phyloP scores from a whole-genome alignment of 2,329 filamentous ascomycete genomes.

The Exophiala calicioides region DNA sequence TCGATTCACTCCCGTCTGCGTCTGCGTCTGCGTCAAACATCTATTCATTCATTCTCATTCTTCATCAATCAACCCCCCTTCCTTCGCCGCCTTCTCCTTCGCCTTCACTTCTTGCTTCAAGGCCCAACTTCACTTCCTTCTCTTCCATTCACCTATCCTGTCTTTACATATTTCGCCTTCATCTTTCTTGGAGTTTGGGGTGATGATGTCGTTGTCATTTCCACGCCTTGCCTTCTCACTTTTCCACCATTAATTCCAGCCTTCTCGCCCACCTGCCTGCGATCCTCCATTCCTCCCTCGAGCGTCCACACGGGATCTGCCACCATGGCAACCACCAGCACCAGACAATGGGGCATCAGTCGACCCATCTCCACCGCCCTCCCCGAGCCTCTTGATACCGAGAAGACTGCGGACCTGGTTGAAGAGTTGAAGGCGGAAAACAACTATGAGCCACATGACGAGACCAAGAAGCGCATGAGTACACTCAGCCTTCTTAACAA shows the following conservation, averaged over 20 bases:
- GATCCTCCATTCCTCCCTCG: not conserved
- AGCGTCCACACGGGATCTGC: not conserved
- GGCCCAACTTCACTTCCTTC: slow-evolving; percentile 13
- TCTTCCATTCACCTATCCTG: slow-evolving; percentile 7
- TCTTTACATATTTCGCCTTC: slow-evolving; percentile 19
- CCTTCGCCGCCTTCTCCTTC: too few species aligned
- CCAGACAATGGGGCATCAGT: slow-evolving; percentile 70
- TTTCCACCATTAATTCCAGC: slow-evolving; percentile 15
- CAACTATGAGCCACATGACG: slow-evolving; percentile 82
- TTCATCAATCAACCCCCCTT: too few species aligned
- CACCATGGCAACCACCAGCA: slow-evolving; percentile 16
- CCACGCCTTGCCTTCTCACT: slow-evolving; percentile 13
- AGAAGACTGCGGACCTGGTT: slow-evolving; percentile 75
- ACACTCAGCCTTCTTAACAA: slow-evolving; percentile 76
- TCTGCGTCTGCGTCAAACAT: too few species aligned
- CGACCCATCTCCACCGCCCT: slow-evolving; percentile 76
- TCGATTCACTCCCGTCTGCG: too few species aligned
- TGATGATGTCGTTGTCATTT: slow-evolving; percentile 24
- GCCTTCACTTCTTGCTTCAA: slow-evolving; percentile 1
- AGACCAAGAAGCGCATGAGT: slow-evolving; percentile 75
- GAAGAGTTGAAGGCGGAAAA: slow-evolving; percentile 84
- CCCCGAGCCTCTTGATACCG: slow-evolving; percentile 74
- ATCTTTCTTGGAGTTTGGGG: slow-evolving; percentile 28
- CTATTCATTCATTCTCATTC: too few species aligned
- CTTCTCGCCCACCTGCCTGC: not conserved